Evolutionary conservation across 2,329 filamentous ascomycete species (phyloP).

Genomic region (Zopfia rhizophila): DNA sequence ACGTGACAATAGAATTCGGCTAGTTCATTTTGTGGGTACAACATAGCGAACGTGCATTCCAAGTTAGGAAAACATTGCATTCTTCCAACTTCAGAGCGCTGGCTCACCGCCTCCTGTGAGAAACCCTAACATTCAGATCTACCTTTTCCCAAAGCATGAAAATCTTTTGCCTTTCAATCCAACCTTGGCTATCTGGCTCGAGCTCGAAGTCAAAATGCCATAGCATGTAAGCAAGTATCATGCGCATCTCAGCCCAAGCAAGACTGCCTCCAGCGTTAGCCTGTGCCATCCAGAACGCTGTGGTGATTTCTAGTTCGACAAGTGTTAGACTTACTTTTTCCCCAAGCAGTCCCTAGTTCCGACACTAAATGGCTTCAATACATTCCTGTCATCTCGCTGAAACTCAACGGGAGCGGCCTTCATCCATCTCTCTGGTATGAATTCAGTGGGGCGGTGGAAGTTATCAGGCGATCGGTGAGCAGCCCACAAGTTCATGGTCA

Average conservation of each 20-base stretch:
- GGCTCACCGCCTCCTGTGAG: too few species aligned
- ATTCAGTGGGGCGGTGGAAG: constrained; percentile 24
- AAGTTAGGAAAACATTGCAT: too few species aligned
- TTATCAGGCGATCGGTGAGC: constrained; percentile 22
- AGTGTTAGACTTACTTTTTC: constrained; percentile 39
- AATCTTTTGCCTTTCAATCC: constrained; percentile 36
- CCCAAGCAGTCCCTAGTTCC: constrained; percentile 32
- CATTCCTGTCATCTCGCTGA: constrained; percentile 38
- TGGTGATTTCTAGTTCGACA: constrained; percentile 43
- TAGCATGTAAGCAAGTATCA: constrained; percentile 45
- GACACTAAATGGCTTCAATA: constrained; percentile 33
- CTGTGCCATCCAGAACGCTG: constrained; percentile 16
- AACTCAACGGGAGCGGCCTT: too few species aligned
- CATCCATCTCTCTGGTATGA: constrained; percentile 29
- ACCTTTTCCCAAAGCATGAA: constrained; percentile 47
- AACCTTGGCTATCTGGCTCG: constrained; percentile 22
- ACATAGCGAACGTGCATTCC: too few species aligned
- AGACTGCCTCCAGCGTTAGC: constrained; percentile 21
- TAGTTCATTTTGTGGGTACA: too few species aligned
- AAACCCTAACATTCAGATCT: constrained; percentile 35
- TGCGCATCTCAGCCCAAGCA: constrained; percentile 45
- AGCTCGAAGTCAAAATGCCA: constrained; percentile 50
- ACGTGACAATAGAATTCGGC: too few species aligned
- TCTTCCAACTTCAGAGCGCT: too few species aligned
- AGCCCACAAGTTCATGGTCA: constrained; percentile 28